phyloP scores from a whole-genome alignment of 768 basidiomycete species.

The Lyophyllum atratum region DNA sequence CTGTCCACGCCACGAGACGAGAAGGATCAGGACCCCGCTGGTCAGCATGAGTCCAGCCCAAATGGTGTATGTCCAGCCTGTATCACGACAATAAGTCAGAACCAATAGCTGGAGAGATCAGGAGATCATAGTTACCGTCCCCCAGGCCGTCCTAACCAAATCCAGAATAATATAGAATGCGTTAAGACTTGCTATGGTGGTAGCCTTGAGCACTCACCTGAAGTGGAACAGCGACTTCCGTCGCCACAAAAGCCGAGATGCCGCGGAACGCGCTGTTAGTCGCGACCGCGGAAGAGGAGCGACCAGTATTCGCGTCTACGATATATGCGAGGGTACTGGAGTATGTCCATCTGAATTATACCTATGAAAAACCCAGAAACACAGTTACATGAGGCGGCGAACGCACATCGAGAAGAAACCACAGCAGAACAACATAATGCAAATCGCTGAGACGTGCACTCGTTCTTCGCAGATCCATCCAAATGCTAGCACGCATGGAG shows the following conservation, averaged over 20 bases:
- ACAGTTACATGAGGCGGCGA: background rate
- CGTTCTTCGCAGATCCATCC: constrained; percentile 74
- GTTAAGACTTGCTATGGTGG: background rate
- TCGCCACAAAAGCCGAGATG: constrained; percentile 62
- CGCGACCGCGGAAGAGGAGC: constrained; percentile 75
- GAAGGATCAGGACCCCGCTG: constrained; percentile 55
- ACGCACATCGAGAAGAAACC: constrained; percentile 78
- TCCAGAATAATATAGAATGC: background rate
- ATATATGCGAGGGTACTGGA: constrained; percentile 78
- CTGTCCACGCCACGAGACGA: constrained; percentile 60
- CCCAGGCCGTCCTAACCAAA: constrained; percentile 59
- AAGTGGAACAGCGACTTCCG: constrained; percentile 74
- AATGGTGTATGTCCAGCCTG: constrained; percentile 70
- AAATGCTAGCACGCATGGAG: constrained; percentile 64
- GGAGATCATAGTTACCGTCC: constrained; percentile 51
- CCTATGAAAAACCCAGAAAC: background rate
- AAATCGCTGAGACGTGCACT: constrained; percentile 65
- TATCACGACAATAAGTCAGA: background rate
- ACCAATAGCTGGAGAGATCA: background rate
- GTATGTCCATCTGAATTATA: constrained; percentile 51
- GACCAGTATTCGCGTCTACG: constrained; percentile 84
- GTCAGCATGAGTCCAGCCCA: constrained; percentile 52
- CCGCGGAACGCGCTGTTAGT: constrained; percentile 80
- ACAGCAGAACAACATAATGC: constrained; percentile 68
- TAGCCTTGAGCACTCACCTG: constrained; percentile 44